These are phyloP conservation scores for Rheum nobile DNA, from an alignment of 148 eudicot species.

Conservation along the genomic window DNA sequence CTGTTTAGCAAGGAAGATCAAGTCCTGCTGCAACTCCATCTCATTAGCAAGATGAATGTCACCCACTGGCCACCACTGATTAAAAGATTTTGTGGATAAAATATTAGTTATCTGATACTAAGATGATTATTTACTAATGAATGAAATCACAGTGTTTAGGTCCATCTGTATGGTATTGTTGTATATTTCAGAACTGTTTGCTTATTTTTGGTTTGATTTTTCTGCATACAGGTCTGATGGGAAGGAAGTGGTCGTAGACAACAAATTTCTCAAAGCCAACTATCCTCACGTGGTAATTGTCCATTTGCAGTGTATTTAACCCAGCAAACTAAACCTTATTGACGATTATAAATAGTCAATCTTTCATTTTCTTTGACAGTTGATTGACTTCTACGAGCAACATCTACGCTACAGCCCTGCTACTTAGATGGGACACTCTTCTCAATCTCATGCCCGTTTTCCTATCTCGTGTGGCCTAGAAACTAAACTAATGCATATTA, in stretches of 20 bases:
- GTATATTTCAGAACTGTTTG: too few species aligned
- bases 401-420: slow-evolving; percentile 30
- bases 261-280: slow-evolving; percentile 74
- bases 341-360: not conserved
- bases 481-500: slow-evolving; percentile 1
- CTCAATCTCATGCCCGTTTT: not conserved
- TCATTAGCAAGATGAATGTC: too few species aligned
- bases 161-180: too few species aligned
- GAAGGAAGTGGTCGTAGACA: slow-evolving; percentile 67
- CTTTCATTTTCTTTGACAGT: slow-evolving; percentile 33
- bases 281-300: slow-evolving; percentile 64
- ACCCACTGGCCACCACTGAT: too few species aligned
- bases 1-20: not conserved
- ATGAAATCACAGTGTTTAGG: too few species aligned
- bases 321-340: not conserved
- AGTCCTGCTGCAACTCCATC: not conserved
- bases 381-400: slow-evolving; percentile 77
- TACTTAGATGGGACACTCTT: not conserved
- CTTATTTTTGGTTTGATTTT: not conserved
- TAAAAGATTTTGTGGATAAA: too few species aligned
- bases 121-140: not conserved
- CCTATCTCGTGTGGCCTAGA: not conserved
- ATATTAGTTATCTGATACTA: not conserved
- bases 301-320: not conserved
- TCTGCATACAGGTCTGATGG: slow-evolving; percentile 71